These are phyloP conservation scores for Diaporthe velutina DNA, from an alignment of 2,329 filamentous ascomycete genomes.

Conservation along the genomic window DNA sequence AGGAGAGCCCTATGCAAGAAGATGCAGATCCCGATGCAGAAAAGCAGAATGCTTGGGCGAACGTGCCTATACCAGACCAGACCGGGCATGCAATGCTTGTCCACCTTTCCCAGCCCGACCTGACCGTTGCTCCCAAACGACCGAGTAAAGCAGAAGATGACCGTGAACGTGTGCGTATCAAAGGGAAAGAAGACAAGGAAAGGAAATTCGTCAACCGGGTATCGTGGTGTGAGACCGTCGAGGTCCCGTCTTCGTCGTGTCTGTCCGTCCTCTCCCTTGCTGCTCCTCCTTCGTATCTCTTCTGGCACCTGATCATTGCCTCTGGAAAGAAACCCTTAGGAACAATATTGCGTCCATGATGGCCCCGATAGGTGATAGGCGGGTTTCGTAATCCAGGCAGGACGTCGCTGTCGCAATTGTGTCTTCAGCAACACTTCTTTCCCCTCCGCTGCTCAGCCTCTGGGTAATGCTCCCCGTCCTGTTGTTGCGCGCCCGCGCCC, in stretches of 20 bases:
- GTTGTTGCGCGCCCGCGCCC: slow-evolving; percentile 12
- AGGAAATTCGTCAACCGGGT: slow-evolving; percentile 30
- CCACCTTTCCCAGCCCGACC: slow-evolving; percentile 10
- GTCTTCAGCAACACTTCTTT: slow-evolving; percentile 38
- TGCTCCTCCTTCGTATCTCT: background rate
- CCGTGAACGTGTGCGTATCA: background rate
- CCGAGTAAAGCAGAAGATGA: slow-evolving; percentile 17
- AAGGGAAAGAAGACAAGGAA: background rate
- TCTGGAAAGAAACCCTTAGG: background rate
- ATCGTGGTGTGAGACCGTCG: slow-evolving; percentile 22
- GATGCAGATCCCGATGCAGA: slow-evolving; percentile 25
- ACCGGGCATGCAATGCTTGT: slow-evolving; percentile 27
- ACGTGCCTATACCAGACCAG: slow-evolving; percentile 20
- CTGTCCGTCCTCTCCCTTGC: background rate
- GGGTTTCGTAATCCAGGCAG: background rate
- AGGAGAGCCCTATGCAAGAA: slow-evolving; percentile 21
- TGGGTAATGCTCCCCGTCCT: slow-evolving; percentile 44
- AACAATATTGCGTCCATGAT: background rate
- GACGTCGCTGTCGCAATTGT: background rate
- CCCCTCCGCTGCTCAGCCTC: slow-evolving; percentile 40
- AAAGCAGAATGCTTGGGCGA: slow-evolving; percentile 19
- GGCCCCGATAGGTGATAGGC: too few relatives aligned
- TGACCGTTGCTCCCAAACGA: slow-evolving; percentile 26
- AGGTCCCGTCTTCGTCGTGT: slow-evolving; percentile 16
- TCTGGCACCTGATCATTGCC: background rate